A percentile compares a stretch with the other conserved stretches of the same genome.
phyloP scores from a whole-genome alignment of 2,329 filamentous ascomycete species.

The Drechmeria coniospora region DNA sequence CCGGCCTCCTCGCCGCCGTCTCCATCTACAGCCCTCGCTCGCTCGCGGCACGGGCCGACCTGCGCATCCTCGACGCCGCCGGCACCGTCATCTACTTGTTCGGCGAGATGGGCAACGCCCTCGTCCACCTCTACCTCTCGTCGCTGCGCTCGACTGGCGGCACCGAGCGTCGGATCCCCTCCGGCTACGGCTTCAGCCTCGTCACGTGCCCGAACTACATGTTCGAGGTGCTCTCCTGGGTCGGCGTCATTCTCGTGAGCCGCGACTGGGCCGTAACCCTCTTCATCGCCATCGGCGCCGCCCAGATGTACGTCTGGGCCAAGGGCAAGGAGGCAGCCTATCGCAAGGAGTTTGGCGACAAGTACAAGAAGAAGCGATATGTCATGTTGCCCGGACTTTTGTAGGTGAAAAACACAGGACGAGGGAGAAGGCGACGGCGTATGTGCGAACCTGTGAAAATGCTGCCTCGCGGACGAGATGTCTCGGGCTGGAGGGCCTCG shows the following conservation, averaged over 20 bases:
- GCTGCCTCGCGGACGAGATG: too few species aligned
- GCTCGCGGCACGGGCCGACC: constrained; percentile 40
- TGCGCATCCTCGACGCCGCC: constrained; percentile 40
- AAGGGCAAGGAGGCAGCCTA: constrained; percentile 85
- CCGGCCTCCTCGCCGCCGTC: constrained; percentile 66
- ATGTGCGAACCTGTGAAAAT: too few species aligned
- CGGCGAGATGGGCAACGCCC: constrained; percentile 67
- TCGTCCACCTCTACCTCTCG: constrained; percentile 65
- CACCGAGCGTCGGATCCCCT: constrained; percentile 76
- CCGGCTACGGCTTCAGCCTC: constrained; percentile 65
- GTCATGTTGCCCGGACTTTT: constrained; percentile 67
- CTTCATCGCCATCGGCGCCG: constrained; percentile 58
- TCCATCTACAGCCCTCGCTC: constrained; percentile 71
- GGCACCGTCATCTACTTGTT: constrained; percentile 60
- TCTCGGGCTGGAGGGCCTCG: too few species aligned
- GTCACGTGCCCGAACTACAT: constrained; percentile 98
- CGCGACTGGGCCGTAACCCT: constrained; percentile 64
- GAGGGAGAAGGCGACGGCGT: too few species aligned
- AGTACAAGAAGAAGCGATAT: constrained; percentile 89
- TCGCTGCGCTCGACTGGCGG: constrained; percentile 63
- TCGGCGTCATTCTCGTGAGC: constrained; percentile 65
- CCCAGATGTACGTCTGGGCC: constrained; percentile 78
- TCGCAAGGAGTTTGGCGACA: constrained; percentile 77
- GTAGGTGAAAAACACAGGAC: constrained; percentile 31
- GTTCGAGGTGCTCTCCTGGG: constrained; percentile 80